Base-by-base conservation (phyloP, 305 asterid species). In the Ilex paraguariensis region DNA sequence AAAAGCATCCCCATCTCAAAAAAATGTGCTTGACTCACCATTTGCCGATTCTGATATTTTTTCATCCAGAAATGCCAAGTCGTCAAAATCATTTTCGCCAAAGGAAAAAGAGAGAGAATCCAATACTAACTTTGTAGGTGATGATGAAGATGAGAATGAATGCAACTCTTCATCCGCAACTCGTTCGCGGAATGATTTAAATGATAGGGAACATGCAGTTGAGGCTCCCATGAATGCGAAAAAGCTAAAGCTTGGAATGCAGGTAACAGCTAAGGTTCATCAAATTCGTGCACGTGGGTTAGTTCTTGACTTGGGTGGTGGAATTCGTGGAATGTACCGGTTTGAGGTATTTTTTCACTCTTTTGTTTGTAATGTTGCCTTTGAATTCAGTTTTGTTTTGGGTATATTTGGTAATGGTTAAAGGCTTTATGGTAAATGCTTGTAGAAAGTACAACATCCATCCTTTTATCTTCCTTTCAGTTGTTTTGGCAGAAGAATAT, bases 241-340 rank as follows among this genome's bases (percentile, higher is more conserved):
- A 65, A 81, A 71, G 45, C 76, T 93, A 82, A 87, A 84, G 84
- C 73, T 90, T 57, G 99, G 96, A 60, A 77, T 57, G 80, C 76
- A 73, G 69, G 63, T 93, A 74, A 83, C 76, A 6, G 91, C 95
- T 48, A 93, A 84, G 79, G 92, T 93, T 73, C 86, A 80, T 72
- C 90, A 87, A 79, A 74, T 86, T 62, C 97, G 97, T 62, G 74
- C 88, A 58, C 96, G 63, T 10, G 99, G 97, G 62, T 76, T 93
- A 56, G 99, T 93, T 72, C 96, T 93, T 36, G 95, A 93, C 66
- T 83, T 90, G 81, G 96, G 95, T 55, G 83, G 87, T 62, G 95
- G 76, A 54, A 31, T 87, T 49, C 90, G 79, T 59, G 99, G 95
- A 58, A 90, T 90, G 97, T 82, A 81, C 73, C 90, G 85, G 40